Percentiles rank a stretch among this genome's conserved stretches.
These are phyloP conservation scores for Metarhizium brunneum DNA, from an alignment of 2,329 filamentous ascomycete species.

Conservation along the genomic window DNA sequence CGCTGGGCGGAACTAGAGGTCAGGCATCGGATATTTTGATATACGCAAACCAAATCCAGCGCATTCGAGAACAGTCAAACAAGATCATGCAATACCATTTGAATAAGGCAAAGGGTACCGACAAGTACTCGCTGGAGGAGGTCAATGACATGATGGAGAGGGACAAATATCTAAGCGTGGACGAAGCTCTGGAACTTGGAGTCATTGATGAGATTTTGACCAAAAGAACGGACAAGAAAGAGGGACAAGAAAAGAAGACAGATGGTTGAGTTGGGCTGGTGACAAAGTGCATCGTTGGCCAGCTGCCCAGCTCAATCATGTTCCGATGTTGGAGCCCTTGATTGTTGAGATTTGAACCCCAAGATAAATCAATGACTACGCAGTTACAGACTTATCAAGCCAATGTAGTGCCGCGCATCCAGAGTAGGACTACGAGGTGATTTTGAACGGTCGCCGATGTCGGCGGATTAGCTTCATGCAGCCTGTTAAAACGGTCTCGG, in stretches of 20 bases:
- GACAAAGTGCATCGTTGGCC: background rate
- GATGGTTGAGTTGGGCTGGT: background rate
- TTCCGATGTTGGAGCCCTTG: background rate
- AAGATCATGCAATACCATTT: slow-evolving; percentile 82
- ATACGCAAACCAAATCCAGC: slow-evolving; percentile 91
- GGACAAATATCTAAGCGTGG: slow-evolving; percentile 85
- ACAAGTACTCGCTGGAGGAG: slow-evolving; percentile 70
- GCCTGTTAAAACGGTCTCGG: background rate
- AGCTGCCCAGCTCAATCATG: background rate
- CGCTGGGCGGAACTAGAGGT: slow-evolving; percentile 62
- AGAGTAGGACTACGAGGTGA: background rate
- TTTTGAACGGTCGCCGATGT: background rate
- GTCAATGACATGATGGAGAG: slow-evolving; percentile 95
- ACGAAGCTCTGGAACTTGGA: slow-evolving; percentile 81
- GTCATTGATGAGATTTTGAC: slow-evolving; percentile 86
- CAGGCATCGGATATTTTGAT: slow-evolving; percentile 81
- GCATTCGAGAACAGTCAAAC: slow-evolving; percentile 78
- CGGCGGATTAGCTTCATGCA: background rate
- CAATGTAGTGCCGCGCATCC: background rate
- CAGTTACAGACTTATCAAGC: background rate
- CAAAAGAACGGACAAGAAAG: slow-evolving; percentile 39
- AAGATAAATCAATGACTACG: background rate
- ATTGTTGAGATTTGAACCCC: background rate
- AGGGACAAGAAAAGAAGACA: slow-evolving; percentile 19
- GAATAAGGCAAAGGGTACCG: slow-evolving; percentile 63